Conservation (phyloP, 2,329 filamentous ascomycete genomes). For the Monosporascus sp. region DNA sequence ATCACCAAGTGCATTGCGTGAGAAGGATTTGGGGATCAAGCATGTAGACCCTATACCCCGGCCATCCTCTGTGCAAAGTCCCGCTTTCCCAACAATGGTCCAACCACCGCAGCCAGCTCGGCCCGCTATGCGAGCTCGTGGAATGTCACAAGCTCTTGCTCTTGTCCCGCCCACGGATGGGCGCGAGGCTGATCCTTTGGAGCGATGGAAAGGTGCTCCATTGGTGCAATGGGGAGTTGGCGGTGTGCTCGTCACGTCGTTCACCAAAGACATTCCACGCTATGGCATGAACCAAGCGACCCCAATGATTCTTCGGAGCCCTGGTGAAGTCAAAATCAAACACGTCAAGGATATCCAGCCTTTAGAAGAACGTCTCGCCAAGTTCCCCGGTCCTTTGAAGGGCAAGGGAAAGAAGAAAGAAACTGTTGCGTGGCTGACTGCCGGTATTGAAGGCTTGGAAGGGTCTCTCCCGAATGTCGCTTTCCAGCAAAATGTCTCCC, state of each 20-base stretch:
- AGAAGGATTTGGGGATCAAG: constrained; percentile 26
- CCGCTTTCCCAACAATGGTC: constrained; percentile 31
- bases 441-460: constrained; percentile 71
- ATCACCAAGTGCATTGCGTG: constrained; percentile 48
- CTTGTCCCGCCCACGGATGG: constrained; percentile 60
- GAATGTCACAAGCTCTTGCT: constrained; percentile 50
- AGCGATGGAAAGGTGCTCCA: constrained; percentile 87
- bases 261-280: constrained; percentile 82
- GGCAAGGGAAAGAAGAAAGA: constrained; percentile 96
- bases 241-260: constrained; percentile 74
- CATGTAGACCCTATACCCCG: constrained; percentile 42
- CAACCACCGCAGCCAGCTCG: constrained; percentile 10
- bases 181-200: constrained; percentile 67
- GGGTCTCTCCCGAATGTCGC: constrained; percentile 44
- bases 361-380: constrained; percentile 64
- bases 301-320: constrained; percentile 75
- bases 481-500: constrained; percentile 45
- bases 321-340: constrained; percentile 76
- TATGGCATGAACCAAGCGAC: constrained; percentile 69
- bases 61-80: constrained; percentile 47
- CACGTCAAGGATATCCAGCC: constrained; percentile 69
- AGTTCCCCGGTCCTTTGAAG: constrained; percentile 86
- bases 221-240: constrained; percentile 86
- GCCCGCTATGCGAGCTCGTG: constrained; percentile 38
- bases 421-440: constrained; percentile 69